Percentiles rank a stretch among this genome's conserved stretches.
Conservation (phyloP, 768 basidiomycete species). For the Russula sp. region DNA sequence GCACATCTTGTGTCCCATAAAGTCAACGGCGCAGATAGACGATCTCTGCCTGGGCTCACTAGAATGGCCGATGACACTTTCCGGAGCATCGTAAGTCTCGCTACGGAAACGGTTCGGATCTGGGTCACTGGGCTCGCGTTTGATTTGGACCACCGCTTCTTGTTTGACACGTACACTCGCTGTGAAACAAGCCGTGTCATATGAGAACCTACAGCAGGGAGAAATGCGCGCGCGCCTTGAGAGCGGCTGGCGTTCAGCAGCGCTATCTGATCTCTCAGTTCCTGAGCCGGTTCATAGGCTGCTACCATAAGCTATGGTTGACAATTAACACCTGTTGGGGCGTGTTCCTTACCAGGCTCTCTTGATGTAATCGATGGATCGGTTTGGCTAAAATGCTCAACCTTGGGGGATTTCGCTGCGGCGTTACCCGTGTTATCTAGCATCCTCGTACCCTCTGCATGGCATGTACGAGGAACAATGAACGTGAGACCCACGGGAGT, state of each 20-base stretch:
- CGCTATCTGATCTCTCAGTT: conserved; percentile 16
- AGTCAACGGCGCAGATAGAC: neutral
- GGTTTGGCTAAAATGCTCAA: neutral
- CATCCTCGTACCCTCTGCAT: neutral
- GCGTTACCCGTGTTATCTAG: neutral
- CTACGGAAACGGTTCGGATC: neutral
- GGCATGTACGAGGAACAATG: neutral
- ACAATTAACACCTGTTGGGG: neutral
- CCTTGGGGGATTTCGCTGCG: neutral
- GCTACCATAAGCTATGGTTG: neutral
- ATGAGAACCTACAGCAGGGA: neutral
- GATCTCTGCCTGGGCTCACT: neutral
- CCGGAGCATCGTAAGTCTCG: neutral
- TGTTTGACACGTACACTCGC: conserved; percentile 8
- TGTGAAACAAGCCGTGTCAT: neutral
- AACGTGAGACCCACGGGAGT: neutral
- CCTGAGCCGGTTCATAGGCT: conserved; percentile 10
- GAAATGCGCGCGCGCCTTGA: neutral
- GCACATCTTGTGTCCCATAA: neutral
- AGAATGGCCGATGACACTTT: neutral
- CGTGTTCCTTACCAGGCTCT: conserved; percentile 1
- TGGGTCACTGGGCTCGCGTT: neutral
- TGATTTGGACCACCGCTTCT: neutral
- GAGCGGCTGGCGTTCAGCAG: neutral
- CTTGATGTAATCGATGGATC: neutral